Percentiles rank a stretch among this genome's conserved stretches.
Evolutionary conservation across 129 eudicot species (phyloP).

Genomic region (Chrysanthemum makinoi): DNA sequence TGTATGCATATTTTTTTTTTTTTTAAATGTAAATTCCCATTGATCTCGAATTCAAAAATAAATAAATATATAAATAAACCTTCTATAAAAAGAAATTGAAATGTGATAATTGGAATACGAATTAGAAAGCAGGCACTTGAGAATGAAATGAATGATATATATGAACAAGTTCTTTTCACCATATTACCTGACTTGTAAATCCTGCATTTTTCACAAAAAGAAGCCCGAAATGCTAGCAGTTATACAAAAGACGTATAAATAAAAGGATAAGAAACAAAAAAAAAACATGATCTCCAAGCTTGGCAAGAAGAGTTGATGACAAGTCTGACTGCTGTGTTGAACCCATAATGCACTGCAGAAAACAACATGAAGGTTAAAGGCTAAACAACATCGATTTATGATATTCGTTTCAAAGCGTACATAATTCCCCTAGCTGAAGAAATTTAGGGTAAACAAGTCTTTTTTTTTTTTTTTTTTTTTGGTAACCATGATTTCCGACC

Average conservation of each 20-base stretch:
- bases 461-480: no score
- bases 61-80: background rate
- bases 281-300: constrained; percentile 21
- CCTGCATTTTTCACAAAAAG: constrained; percentile 13
- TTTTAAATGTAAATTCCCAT: background rate
- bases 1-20: background rate
- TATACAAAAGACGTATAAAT: constrained; percentile 12
- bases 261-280: constrained; percentile 14
- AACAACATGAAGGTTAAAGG: constrained; percentile 15
- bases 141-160: constrained; percentile 14
- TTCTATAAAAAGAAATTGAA: background rate
- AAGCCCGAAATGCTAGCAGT: constrained; percentile 22
- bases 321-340: constrained; percentile 21
- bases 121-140: constrained; percentile 7
- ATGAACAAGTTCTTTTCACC: constrained; percentile 32
- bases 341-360: constrained; percentile 30
- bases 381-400: background rate
- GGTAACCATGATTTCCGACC: no score
- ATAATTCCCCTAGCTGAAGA: no score
- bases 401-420: background rate
- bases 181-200: constrained; percentile 22
- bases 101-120: background rate
- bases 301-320: constrained; percentile 25
- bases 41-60: background rate
- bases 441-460: no score